Evolutionary conservation across 768 basidiomycete genomes (phyloP), one percentile per base, ranked within the genome.

Genomic region (Cyathus striatus): DNA sequence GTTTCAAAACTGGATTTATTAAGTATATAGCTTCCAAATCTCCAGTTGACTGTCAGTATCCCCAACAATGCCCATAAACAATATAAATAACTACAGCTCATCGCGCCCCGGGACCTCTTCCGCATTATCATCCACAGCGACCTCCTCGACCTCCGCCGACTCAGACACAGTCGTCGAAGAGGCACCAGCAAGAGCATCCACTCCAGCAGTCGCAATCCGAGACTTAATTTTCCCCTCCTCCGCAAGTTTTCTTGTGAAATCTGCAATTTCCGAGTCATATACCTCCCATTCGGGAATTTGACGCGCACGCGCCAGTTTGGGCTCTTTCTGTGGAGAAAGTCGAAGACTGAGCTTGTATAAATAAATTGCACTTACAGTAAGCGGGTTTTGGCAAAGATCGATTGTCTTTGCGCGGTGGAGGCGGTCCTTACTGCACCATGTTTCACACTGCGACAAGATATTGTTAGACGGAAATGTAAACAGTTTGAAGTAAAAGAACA

Each of bases 241-340:
- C 2, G 86, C 82, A 35, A 95, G 70, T 41, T 78, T 72, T 20
- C 78, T 74, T 0, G 88, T 83, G 48, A 99, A 90, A 21, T 66
- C 73, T 2, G 94, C 85, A 40, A 98, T 93, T 63, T 99, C 93
- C 4, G 68, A 56, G 60, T 99, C 95, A 57, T 97, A 98, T 38
- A 79, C 78, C 49, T 95, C 92, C 96, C 96, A 99, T 58, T 98
- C 96, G 0, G 96, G 95, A 41, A 98, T 96, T 54, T 92, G 83
- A 26, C 94, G 79, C 3, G 96, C 96, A 18, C 96, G 81, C 3
- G 83, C 78, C 4, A 98, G 75, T 61, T 98, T 99, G 4, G 94
- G 94, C 58, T 98, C 96, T 83, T 98, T 96, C 89, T 96, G 68
- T 58, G 42, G 13, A 10, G 27, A 46, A 18, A 22, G 44, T 23